Evolutionary conservation across 176 grass and related monocot species (phyloP).

Genomic region (Musa acuminata): DNA sequence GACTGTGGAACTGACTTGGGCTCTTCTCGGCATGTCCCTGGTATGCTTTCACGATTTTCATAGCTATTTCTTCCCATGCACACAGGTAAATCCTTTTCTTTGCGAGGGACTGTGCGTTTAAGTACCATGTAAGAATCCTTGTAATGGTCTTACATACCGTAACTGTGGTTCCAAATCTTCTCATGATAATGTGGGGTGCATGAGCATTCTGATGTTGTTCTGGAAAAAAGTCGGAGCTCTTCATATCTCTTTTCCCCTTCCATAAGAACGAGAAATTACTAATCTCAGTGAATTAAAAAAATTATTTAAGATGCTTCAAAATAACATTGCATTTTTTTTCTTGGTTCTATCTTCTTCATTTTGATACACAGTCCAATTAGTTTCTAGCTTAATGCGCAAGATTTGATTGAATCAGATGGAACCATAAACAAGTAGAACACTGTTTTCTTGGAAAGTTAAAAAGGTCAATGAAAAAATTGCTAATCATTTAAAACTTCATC

Average conservation of each 20-base stretch:
- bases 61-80: background rate
- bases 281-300: background rate
- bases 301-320: background rate
- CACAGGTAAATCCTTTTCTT: background rate
- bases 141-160: background rate
- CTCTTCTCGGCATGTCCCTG: constrained; percentile 73
- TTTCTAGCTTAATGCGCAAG: background rate
- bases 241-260: background rate
- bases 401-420: background rate
- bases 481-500: background rate
- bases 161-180: background rate
- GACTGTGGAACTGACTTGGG: constrained; percentile 87
- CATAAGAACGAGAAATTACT: background rate
- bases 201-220: background rate
- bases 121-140: background rate
- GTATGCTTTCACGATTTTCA: constrained; percentile 19
- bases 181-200: background rate
- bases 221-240: background rate
- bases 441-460: background rate
- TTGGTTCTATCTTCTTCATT: background rate
- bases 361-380: background rate
- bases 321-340: background rate
- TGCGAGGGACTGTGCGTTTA: background rate
- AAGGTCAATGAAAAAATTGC: background rate
- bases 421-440: background rate